Evolutionary conservation across 306 rosid species (phyloP), one percentile per base, ranked within the genome.

Genomic region (Rosa multiflora): DNA sequence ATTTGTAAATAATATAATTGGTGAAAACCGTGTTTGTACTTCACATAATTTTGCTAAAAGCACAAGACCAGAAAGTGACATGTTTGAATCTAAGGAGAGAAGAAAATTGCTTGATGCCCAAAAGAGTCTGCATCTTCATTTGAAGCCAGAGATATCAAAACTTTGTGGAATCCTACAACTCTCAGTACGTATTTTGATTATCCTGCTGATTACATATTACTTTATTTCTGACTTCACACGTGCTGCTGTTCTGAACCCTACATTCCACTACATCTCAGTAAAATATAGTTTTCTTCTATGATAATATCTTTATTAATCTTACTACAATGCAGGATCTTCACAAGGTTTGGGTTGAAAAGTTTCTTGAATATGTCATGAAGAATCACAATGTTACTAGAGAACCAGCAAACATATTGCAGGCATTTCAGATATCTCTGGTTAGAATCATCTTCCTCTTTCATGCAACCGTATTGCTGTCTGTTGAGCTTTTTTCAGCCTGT

Each of bases 371-470:
- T 78, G 85, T 94, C 37, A 73, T 86, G 88, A 73, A 72, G 76
- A 86, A 91, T 86, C 98, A 94, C 80, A 82, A 6, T 76, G 83
- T 91, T 83, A 55, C 35, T 17, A 71, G 74, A 29, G 92, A 94
- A 77, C 79, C 90, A 32, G 80, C 74, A 14, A 85, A 92, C 47
- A 76, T 82, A 59, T 81, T 86, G 75, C 94, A 94, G 86, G 91
- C 97, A 63, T 90, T 91, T 76, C 97, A 90, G 89, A 81, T 94
- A 80, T 91, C 97, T 67, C 83, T 94, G 98, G 98, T 94, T 74
- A 86, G 91, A 79, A 73, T 75, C 70, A 39, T 63, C 79, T 81
- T 81, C 61, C 80, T 76, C 79, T 70, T 79, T 46, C 53, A 37
- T 26, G 64, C 51, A 46, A 32, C 71, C 67, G 29, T 40, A 72